A percentile compares a stretch with the other conserved stretches of the same genome.
phyloP scores from a whole-genome alignment of 225 moss, liverwort and hornwort species.

The Straminergon stramineum region DNA sequence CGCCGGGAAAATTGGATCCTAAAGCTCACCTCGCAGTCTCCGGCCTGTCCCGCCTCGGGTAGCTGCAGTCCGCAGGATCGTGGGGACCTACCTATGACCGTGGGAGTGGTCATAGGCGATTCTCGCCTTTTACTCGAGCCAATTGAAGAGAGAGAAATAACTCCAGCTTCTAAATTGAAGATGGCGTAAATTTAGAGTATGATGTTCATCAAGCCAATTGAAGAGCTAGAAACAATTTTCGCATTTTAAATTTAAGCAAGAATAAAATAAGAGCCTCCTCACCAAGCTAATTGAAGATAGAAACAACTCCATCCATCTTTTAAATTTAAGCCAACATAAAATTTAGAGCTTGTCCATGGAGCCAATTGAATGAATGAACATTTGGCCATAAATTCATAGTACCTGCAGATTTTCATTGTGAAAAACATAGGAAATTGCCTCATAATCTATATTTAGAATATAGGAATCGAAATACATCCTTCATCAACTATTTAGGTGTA shows the following conservation, averaged over 20 bases:
- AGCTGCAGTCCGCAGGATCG: background rate
- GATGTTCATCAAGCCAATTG: background rate
- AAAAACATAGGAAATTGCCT: background rate
- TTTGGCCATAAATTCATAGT: too few species aligned
- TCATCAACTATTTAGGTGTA: background rate
- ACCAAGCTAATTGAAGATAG: background rate
- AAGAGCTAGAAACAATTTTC: too few species aligned
- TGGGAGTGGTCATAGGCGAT: background rate
- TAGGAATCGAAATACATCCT: background rate
- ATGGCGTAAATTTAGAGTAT: background rate
- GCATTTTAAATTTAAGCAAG: background rate
- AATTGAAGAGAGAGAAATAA: background rate
- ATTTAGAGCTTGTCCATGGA: too few species aligned
- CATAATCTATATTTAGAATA: background rate
- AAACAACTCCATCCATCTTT: background rate
- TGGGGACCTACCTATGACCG: background rate
- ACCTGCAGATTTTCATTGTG: fast-evolving
- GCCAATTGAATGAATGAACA: background rate
- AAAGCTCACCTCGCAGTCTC: background rate
- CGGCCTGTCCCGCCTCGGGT: background rate
- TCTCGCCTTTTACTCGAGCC: background rate
- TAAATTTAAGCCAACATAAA: background rate
- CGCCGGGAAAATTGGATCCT: conserved; percentile 20
- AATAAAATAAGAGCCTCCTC: background rate
- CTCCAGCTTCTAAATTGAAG: background rate